These are phyloP conservation scores for Exophiala sp. DNA, from an alignment of 2,329 filamentous ascomycete genomes.

Conservation along the genomic window DNA sequence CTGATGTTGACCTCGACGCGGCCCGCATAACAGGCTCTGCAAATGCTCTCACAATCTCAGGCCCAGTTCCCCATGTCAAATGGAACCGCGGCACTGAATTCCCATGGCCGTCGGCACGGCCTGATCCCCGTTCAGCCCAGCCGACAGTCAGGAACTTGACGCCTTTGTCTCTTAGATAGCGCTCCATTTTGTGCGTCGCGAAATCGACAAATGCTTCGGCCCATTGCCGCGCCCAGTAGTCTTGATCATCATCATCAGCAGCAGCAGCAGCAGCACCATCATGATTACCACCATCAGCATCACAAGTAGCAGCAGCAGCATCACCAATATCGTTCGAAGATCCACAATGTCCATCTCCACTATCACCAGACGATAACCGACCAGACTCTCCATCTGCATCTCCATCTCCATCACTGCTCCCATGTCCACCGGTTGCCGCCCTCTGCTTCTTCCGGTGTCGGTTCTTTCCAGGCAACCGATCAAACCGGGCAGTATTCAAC, in stretches of 20 bases:
- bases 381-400: background rate
- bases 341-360: too few species aligned
- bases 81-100: constrained; percentile 61
- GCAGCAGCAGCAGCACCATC: too few species aligned
- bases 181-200: constrained; percentile 54
- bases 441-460: too few species aligned
- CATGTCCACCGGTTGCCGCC: background rate
- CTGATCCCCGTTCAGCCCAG: constrained; percentile 58
- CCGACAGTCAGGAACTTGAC: constrained; percentile 52
- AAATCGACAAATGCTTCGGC: constrained; percentile 61
- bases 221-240: constrained; percentile 56
- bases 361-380: too few species aligned
- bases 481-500: constrained; percentile 53
- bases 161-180: constrained; percentile 51
- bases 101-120: constrained; percentile 52
- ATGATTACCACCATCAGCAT: too few species aligned
- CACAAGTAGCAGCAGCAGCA: too few species aligned
- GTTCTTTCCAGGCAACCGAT: constrained; percentile 36
- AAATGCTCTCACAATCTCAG: constrained; percentile 55
- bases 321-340: too few species aligned
- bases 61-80: constrained; percentile 56
- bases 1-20: constrained; percentile 37
- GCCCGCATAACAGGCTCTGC: constrained; percentile 48
- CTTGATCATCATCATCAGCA: constrained; percentile 41
- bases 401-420: background rate